These are phyloP conservation scores for Juglanconis oblonga DNA, from an alignment of 2,329 filamentous ascomycete species.

Conservation along the genomic window DNA sequence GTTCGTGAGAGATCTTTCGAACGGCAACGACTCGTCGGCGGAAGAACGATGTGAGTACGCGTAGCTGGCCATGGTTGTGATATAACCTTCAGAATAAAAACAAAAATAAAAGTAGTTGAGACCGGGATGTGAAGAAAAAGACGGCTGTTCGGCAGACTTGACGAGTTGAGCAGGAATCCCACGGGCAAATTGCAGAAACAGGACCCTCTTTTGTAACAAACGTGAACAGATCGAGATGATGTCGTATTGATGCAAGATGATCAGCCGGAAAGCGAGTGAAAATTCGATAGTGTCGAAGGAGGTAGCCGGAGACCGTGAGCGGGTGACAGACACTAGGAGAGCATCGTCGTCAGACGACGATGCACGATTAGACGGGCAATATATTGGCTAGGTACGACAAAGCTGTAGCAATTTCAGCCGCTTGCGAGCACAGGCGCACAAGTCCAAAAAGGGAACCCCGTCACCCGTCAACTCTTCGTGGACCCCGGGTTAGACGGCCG, in stretches of 20 bases:
- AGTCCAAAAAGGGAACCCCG: conserved; percentile 1
- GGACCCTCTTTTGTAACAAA: conserved; percentile 17
- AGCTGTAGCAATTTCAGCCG: conserved; percentile 10
- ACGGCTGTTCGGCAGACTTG: not conserved
- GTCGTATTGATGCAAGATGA: conserved; percentile 1
- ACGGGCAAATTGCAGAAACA: not conserved
- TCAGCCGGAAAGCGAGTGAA: conserved; percentile 5
- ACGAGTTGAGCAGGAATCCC: not conserved
- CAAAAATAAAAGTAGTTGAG: not conserved
- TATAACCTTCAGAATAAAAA: not conserved
- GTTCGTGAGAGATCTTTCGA: conserved; percentile 18
- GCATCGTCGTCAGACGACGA: conserved; percentile 10
- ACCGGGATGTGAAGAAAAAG: not conserved
- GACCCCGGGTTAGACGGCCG: conserved; percentile 1
- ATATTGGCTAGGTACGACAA: conserved; percentile 10
- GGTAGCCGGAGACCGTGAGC: conserved; percentile 3
- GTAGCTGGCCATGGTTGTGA: conserved; percentile 17
- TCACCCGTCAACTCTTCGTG: conserved; percentile 6
- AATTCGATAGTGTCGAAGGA: conserved; percentile 16
- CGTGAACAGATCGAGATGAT: conserved; percentile 1
- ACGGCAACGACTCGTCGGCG: conserved; percentile 13
- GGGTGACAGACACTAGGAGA: conserved; percentile 4
- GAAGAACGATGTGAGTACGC: conserved; percentile 9
- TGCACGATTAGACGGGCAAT: not conserved
- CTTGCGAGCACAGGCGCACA: conserved; percentile 5